phyloP scores from a whole-genome alignment of 2,329 filamentous ascomycete genomes.

The Berkeleyomyces rouxiae region DNA sequence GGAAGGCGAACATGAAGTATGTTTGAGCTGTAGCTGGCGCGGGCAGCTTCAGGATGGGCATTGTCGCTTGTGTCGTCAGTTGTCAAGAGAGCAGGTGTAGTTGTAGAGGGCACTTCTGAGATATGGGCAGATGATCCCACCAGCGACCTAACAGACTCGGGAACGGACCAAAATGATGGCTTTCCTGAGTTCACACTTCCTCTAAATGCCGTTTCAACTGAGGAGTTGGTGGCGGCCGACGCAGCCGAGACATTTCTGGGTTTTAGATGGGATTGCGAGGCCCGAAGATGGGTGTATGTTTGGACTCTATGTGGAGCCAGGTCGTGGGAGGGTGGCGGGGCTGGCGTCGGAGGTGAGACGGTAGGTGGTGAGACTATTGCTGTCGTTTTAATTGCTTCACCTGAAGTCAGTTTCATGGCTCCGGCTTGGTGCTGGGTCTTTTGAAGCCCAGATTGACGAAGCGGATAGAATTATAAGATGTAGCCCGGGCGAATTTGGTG shows the following conservation, averaged over 20 bases:
- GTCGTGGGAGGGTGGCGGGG: neutral
- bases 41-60: neutral
- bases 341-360: neutral
- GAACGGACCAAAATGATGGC: slow-evolving; percentile 10
- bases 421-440: neutral
- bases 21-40: neutral
- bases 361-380: neutral
- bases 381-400: neutral
- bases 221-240: neutral
- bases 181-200: slow-evolving; percentile 11
- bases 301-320: slow-evolving; percentile 2
- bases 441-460: neutral
- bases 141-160: slow-evolving; percentile 5
- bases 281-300: slow-evolving; percentile 3
- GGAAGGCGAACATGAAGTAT: neutral
- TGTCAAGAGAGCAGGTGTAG: neutral
- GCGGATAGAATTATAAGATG: neutral
- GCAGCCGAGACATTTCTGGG: neutral
- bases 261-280: neutral
- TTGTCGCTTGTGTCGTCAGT: neutral
- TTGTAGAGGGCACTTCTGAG: slow-evolving; percentile 4
- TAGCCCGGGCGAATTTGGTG: neutral
- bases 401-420: neutral
- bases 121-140: slow-evolving; percentile 10
- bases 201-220: slow-evolving; percentile 5